A percentile compares a stretch with the other conserved stretches of the same genome.
These are phyloP conservation scores for Raphanus hybrid DNA, from an alignment of 441 rosid genomes.

Conservation along the genomic window DNA sequence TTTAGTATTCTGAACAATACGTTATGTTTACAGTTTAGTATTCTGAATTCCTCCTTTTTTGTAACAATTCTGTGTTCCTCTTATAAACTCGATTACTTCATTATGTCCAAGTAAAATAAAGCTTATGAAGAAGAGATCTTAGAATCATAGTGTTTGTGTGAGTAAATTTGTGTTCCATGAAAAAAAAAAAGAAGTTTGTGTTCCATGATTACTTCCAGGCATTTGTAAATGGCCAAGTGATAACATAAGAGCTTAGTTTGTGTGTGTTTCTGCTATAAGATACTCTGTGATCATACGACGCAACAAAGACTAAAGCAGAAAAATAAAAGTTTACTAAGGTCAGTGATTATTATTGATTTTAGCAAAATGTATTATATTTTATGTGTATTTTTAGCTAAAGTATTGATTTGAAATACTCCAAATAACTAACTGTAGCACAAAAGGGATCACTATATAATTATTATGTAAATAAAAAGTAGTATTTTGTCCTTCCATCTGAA, in stretches of 20 bases:
- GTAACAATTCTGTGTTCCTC: not conserved
- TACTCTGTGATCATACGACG: not conserved
- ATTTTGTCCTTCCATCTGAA: no score
- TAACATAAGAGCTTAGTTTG: not conserved
- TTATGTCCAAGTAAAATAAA: not conserved
- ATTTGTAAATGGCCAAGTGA: not conserved
- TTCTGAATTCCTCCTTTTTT: no score
- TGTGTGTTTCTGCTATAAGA: not conserved
- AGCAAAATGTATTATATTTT: not conserved
- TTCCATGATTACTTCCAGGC: not conserved
- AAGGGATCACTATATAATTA: no score
- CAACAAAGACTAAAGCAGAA: not conserved
- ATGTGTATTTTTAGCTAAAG: not conserved
- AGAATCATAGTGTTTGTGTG: not conserved
- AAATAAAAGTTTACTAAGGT: not conserved
- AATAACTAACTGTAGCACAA: no score
- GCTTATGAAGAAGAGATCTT: conserved; percentile 3
- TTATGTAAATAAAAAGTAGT: no score
- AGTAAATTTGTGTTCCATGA: not conserved
- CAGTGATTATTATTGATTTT: not conserved
- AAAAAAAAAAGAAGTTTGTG: not conserved
- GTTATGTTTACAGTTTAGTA: no score
- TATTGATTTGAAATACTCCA: not conserved
- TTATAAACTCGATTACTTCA: not conserved
- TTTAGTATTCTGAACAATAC: no score